Percentiles rank a stretch among this genome's conserved stretches.
These are phyloP conservation scores for Cercospora nicotianae DNA, from an alignment of 2,329 filamentous ascomycete species.

Conservation along the genomic window DNA sequence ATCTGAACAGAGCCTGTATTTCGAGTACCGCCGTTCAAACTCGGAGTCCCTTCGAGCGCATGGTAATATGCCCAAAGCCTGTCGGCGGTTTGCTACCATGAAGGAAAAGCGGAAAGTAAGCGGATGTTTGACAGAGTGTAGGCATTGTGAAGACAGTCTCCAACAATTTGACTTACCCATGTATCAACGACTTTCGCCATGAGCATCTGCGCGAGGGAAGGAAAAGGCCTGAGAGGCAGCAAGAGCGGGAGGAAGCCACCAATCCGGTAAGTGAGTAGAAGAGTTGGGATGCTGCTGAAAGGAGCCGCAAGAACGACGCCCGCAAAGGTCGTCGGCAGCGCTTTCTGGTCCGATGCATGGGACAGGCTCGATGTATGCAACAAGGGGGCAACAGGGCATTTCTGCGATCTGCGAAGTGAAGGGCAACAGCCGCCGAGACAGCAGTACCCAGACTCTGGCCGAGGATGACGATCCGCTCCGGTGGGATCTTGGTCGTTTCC, in stretches of 20 bases:
- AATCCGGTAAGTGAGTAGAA: slow-evolving; percentile 76
- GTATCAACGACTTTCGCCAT: slow-evolving; percentile 69
- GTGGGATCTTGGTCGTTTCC: slow-evolving; percentile 61
- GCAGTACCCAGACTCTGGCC: slow-evolving; percentile 90
- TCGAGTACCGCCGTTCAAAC: slow-evolving; percentile 40
- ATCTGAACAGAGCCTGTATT: slow-evolving; percentile 59
- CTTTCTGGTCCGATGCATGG: not conserved
- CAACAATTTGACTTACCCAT: slow-evolving; percentile 50
- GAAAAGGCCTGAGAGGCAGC: slow-evolving; percentile 69
- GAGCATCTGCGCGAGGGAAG: slow-evolving; percentile 62
- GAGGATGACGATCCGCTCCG: slow-evolving; percentile 73
- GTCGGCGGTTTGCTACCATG: slow-evolving; percentile 60
- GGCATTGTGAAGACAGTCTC: not conserved
- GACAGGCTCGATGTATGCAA: slow-evolving; percentile 13
- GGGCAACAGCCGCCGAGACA: slow-evolving; percentile 71
- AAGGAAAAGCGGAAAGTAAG: not conserved
- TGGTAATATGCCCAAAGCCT: slow-evolving; percentile 65
- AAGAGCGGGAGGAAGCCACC: slow-evolving; percentile 77
- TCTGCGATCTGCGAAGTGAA: slow-evolving; percentile 58
- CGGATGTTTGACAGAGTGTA: not conserved
- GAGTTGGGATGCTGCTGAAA: slow-evolving; percentile 71
- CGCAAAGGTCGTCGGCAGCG: slow-evolving; percentile 63
- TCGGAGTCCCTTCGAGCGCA: slow-evolving; percentile 47
- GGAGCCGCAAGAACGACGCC: slow-evolving; percentile 76
- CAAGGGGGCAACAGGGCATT: slow-evolving; percentile 24